These are phyloP conservation scores for Nothomitra cinnamomea DNA, from an alignment of 2,329 filamentous ascomycete genomes.

Conservation along the genomic window DNA sequence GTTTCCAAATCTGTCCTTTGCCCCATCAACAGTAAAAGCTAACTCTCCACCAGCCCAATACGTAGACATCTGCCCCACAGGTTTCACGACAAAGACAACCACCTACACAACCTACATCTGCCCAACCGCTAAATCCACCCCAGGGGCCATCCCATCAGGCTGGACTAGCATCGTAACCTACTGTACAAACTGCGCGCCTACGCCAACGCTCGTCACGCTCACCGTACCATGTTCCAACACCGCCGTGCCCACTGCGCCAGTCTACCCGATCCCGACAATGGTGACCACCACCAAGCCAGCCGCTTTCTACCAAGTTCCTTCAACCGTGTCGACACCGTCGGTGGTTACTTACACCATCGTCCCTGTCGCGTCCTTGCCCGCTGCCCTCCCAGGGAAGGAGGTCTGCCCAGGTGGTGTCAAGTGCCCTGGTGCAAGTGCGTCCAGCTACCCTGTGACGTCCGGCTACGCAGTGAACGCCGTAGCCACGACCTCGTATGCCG, in stretches of 20 bases:
- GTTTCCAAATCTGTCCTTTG: neutral
- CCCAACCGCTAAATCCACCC: slow-evolving; percentile 4
- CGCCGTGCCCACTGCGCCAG: neutral
- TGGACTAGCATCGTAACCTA: slow-evolving; percentile 17
- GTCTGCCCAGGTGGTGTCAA: too few relatives aligned
- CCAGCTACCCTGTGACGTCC: too few relatives aligned
- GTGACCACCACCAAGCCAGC: neutral
- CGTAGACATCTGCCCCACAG: slow-evolving; percentile 19
- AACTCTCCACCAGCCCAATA: slow-evolving; percentile 15
- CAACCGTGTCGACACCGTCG: neutral
- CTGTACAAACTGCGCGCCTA: slow-evolving; percentile 27
- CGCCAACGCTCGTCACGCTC: slow-evolving; percentile 15
- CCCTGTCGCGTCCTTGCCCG: neutral
- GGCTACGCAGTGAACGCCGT: too few relatives aligned
- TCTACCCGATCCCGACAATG: neutral
- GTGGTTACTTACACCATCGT: neutral
- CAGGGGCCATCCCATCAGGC: neutral
- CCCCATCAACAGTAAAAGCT: neutral
- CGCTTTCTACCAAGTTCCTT: neutral
- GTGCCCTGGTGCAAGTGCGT: too few relatives aligned
- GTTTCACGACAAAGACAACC: slow-evolving; percentile 18
- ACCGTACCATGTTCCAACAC: neutral
- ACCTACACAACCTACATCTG: slow-evolving; percentile 18
- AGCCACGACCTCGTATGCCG: too few relatives aligned
- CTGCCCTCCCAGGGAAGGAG: too few relatives aligned